Base-by-base conservation (phyloP, 805 yeast genomes). In the Candida andamanensis region DNA sequence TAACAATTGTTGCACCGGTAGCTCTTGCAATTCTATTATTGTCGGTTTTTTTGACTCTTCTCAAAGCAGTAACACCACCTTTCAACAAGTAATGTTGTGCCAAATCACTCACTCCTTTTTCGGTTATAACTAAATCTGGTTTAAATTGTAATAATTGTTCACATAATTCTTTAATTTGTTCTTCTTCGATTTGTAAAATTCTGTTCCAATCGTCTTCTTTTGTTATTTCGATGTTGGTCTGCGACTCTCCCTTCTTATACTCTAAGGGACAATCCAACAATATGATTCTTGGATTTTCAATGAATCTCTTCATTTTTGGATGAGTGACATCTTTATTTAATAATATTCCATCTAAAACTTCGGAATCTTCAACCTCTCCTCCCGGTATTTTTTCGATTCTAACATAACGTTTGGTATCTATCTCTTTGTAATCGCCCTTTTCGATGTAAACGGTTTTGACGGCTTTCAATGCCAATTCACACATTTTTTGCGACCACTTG, bases 161-260 rank as follows among this genome's bases (percentile, higher is more conserved):
- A 63, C 97, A 89, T 69, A 90, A 67, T 34, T 73, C 50, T 52
- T 82, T 82, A 41, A 92, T 89, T 65, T 92, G 99, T 60, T 92
- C 98, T 66, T 92, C 99, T 65, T 92, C 99, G 54, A 92, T 90
- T 65, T 90, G 87, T 50, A 92, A 69, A 42, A 92, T 77, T 60
- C 97, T 78, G 56, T 80, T 81, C 97, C 97, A 92, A 64, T 92
- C 98, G 41, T 79, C 84, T 60, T 90, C 97, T 51, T 86, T 86
- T 26, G 95, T 82, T 59, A 92, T 89, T 67, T 92, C 99, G 46
- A 92, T 85, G 62, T 92, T 90, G 33, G 97, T 92, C 61, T 92
- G 98, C 3, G 97, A 87, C 66, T 92, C 99, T 44, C 98, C 99
- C 72, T 92, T 92, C 68, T 92, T 92, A 67, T 92, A 92, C 64